These are phyloP conservation scores for Ophiocordyceps australis DNA, from an alignment of 2,329 filamentous ascomycete species.

Conservation along the genomic window DNA sequence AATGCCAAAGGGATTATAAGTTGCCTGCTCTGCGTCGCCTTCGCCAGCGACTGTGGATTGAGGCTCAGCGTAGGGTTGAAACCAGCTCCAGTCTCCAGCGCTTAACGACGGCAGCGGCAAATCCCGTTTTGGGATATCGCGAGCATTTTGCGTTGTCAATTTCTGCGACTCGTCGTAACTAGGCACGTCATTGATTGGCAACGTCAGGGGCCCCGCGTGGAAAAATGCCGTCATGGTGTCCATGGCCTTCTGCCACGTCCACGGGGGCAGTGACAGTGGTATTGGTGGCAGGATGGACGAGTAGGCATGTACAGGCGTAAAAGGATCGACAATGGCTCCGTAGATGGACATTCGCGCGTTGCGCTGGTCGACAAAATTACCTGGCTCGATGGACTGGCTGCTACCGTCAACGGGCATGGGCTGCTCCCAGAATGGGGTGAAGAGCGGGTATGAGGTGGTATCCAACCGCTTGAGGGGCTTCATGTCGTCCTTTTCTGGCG, in stretches of 20 bases:
- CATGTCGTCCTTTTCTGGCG: slow-evolving; percentile 1
- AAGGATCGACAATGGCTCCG: slow-evolving; percentile 18
- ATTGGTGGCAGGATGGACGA: slow-evolving; percentile 12
- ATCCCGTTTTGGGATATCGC: slow-evolving; percentile 1
- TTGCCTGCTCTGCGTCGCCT: neutral
- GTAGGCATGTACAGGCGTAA: slow-evolving; percentile 15
- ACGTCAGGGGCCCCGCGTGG: slow-evolving; percentile 14
- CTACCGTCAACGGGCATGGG: slow-evolving; percentile 3
- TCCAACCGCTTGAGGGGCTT: slow-evolving; percentile 2
- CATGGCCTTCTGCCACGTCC: slow-evolving; percentile 18
- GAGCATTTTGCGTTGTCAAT: neutral
- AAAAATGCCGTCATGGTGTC: slow-evolving; percentile 21
- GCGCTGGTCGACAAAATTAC: slow-evolving; percentile 1
- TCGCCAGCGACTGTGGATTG: neutral
- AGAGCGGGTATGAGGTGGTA: slow-evolving; percentile 7
- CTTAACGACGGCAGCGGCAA: slow-evolving; percentile 1
- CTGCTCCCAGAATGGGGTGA: slow-evolving; percentile 8
- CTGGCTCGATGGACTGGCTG: neutral
- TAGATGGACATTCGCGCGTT: slow-evolving; percentile 6
- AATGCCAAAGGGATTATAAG: slow-evolving; percentile 2
- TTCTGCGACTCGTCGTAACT: neutral
- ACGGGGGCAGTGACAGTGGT: slow-evolving; percentile 11
- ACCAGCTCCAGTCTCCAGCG: slow-evolving; percentile 2
- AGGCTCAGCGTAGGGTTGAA: slow-evolving; percentile 1
- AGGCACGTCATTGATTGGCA: slow-evolving; percentile 2